Conservation (phyloP, 1,139 yeast species). For the Neolecta irregularis region DNA sequence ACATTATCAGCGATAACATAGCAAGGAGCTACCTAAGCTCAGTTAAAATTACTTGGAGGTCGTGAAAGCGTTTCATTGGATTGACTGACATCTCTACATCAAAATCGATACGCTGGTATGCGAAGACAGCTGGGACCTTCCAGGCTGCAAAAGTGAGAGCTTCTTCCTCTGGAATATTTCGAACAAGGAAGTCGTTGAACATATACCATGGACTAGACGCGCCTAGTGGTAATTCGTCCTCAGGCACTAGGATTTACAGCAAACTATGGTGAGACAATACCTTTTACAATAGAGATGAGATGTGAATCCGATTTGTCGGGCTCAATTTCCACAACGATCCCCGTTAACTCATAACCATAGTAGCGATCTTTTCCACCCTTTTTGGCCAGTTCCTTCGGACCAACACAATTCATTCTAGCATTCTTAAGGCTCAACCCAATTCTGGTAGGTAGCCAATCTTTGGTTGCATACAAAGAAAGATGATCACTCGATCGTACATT, state of each 20-base stretch:
- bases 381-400: constrained; percentile 12
- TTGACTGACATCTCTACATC: not conserved
- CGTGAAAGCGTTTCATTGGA: not conserved
- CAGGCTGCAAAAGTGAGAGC: constrained; percentile 60
- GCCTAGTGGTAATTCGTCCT: constrained; percentile 14
- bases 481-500: constrained; percentile 26
- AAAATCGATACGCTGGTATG: constrained; percentile 30
- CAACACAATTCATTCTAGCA: constrained; percentile 10
- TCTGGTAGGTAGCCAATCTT: constrained; percentile 11
- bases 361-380: constrained; percentile 8
- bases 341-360: constrained; percentile 21
- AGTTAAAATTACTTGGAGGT: constrained; percentile 7
- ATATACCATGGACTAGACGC: constrained; percentile 45
- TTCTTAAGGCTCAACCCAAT: constrained; percentile 9
- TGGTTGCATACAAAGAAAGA: constrained; percentile 15
- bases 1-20: constrained; percentile 38
- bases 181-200: constrained; percentile 86
- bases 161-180: constrained; percentile 51
- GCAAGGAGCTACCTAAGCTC: constrained; percentile 55
- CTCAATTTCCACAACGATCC: constrained; percentile 27
- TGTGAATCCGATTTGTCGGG: constrained; percentile 22
- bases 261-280: constrained; percentile 38
- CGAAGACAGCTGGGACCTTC: constrained; percentile 67
- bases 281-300: constrained; percentile 28
- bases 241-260: constrained; percentile 15